A percentile compares a stretch with the other conserved stretches of the same genome.
These are phyloP conservation scores for Metschnikowia noctiluminum DNA, from an alignment of 805 yeast species.

Conservation along the genomic window DNA sequence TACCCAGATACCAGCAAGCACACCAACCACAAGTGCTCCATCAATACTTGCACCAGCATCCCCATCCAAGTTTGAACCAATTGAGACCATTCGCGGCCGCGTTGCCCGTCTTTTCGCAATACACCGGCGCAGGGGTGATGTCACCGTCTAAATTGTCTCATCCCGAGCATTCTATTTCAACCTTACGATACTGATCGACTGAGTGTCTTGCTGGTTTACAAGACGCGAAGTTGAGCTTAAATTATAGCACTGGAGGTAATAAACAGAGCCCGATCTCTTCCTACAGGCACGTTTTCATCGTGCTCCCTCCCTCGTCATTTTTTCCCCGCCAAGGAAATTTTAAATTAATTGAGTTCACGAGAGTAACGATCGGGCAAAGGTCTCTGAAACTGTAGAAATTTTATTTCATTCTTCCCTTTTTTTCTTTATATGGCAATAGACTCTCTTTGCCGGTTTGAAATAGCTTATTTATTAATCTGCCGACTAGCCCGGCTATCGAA, in stretches of 20 bases:
- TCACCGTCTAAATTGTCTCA: constrained; percentile 2
- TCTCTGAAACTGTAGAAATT: background rate
- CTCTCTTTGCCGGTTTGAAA: too few relatives aligned
- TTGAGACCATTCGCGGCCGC: constrained; percentile 1
- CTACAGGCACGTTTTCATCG: too few relatives aligned
- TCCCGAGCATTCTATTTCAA: background rate
- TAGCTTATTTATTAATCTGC: too few relatives aligned
- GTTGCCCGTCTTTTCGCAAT: constrained; percentile 1
- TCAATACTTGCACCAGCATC: background rate
- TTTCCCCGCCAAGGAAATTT: background rate
- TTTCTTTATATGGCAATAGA: too few relatives aligned
- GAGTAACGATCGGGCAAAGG: background rate
- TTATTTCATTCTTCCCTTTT: background rate
- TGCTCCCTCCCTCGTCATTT: background rate
- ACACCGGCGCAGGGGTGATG: constrained; percentile 2
- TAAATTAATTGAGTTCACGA: background rate
- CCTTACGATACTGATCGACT: background rate
- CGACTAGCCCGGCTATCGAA: too few relatives aligned
- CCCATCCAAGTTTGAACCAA: background rate
- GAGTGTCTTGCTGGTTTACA: constrained; percentile 1
- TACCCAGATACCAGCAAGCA: constrained; percentile 1
- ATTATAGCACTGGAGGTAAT: too few relatives aligned
- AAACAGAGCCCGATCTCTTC: too few relatives aligned
- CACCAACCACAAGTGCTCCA: background rate
- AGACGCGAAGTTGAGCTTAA: background rate